Percentiles rank a stretch among this genome's conserved stretches.
Evolutionary conservation across 768 basidiomycete species (phyloP).

Genomic region (Leccinum subgranulosum): DNA sequence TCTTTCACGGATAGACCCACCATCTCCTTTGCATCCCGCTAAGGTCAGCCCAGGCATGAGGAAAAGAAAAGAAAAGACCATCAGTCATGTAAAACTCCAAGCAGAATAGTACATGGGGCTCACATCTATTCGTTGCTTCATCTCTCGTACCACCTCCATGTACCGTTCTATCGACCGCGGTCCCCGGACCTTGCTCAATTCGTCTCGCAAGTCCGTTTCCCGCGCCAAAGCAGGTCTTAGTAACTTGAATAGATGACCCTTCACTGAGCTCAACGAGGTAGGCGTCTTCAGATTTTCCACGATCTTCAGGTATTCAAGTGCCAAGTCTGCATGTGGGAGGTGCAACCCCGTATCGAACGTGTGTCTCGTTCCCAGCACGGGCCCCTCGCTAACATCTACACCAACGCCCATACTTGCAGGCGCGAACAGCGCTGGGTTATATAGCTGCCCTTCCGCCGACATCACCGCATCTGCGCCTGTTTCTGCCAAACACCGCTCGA

Average conservation of each 20-base stretch:
- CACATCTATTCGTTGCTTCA: constrained; percentile 58
- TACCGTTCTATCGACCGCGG: constrained; percentile 34
- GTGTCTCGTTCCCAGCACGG: neutral
- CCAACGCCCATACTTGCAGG: constrained; percentile 23
- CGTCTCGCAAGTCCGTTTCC: constrained; percentile 71
- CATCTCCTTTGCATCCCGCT: constrained; percentile 47
- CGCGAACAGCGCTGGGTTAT: constrained; percentile 83
- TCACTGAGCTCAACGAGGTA: constrained; percentile 73
- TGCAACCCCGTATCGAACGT: constrained; percentile 43
- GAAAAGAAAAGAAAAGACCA: neutral
- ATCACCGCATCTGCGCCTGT: constrained; percentile 93
- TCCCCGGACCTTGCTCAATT: constrained; percentile 52
- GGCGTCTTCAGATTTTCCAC: constrained; percentile 59
- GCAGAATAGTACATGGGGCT: constrained; percentile 19
- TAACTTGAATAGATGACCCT: constrained; percentile 92
- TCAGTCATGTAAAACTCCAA: neutral
- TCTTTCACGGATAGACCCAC: constrained; percentile 32
- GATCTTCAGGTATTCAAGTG: constrained; percentile 83
- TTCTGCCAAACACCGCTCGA: constrained; percentile 69
- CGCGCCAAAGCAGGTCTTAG: constrained; percentile 70
- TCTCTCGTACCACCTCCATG: constrained; percentile 52
- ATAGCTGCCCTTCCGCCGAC: constrained; percentile 93
- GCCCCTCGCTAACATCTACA: neutral
- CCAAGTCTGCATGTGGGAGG: constrained; percentile 61
- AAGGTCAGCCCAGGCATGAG: neutral